Conservation (phyloP, 805 yeast species). For the Priceomyces melissophilus region DNA sequence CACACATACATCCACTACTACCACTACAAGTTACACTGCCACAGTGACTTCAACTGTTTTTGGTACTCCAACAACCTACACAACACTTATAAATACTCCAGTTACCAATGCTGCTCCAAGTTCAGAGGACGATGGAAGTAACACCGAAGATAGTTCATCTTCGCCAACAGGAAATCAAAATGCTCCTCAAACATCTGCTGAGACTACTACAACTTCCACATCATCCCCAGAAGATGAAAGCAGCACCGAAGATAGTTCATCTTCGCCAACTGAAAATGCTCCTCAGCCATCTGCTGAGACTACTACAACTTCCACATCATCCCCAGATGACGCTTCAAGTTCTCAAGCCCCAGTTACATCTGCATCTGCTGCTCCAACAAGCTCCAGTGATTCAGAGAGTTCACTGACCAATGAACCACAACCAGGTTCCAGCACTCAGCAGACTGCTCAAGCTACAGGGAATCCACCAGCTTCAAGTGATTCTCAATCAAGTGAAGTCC, state of each 20-base stretch:
- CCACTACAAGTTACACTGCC: conserved; percentile 41
- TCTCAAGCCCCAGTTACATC: background rate
- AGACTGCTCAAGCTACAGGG: conserved; percentile 6
- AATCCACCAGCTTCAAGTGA: conserved; percentile 5
- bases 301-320: conserved; percentile 10
- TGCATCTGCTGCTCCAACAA: conserved; percentile 7
- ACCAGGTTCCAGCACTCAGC: conserved; percentile 1
- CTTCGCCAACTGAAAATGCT: conserved; percentile 9
- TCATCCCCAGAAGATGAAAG: conserved; percentile 8
- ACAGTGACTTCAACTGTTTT: conserved; percentile 42
- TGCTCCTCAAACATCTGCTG: conserved; percentile 6
- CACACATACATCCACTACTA: conserved; percentile 30
- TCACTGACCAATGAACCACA: conserved; percentile 3
- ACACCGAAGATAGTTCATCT: conserved; percentile 6
- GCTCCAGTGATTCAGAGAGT: conserved; percentile 5
- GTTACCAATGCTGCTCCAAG: conserved; percentile 6
- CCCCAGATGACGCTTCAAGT: conserved; percentile 12
- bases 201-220: conserved; percentile 10
- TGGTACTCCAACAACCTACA: conserved; percentile 34
- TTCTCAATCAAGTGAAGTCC: conserved; percentile 4
- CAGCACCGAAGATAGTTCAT: conserved; percentile 4
- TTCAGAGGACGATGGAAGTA: conserved; percentile 1
- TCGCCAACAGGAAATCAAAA: conserved; percentile 10
- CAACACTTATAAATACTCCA: conserved; percentile 34
- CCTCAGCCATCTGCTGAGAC: conserved; percentile 8